phyloP scores from a whole-genome alignment of 495 filamentous ascomycete species.

The Penicillium arizonense region DNA sequence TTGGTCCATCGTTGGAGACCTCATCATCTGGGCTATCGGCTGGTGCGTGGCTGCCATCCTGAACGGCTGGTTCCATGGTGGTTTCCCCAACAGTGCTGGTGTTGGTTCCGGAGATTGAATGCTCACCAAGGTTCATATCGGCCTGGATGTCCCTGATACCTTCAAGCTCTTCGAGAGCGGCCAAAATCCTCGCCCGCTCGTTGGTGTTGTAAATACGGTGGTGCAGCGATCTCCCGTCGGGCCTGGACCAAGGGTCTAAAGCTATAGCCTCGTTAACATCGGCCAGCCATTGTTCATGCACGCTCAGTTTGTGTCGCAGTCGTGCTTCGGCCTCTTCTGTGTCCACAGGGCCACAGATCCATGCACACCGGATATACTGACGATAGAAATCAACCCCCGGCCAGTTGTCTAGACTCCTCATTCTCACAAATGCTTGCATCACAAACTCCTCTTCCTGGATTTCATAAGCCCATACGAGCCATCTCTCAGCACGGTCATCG shows the following conservation, averaged over 20 bases:
- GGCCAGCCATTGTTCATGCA: not conserved
- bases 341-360: not conserved
- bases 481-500: too few relatives aligned
- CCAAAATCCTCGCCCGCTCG: not conserved
- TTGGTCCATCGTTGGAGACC: not conserved
- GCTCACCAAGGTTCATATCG: too few relatives aligned
- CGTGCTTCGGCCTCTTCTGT: not conserved
- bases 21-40: too few relatives aligned
- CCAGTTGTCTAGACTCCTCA: too few relatives aligned
- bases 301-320: not conserved
- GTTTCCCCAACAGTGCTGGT: too few relatives aligned
- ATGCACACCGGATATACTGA: not conserved
- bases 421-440: too few relatives aligned
- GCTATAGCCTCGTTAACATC: constrained; percentile 1
- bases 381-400: not conserved
- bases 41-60: too few relatives aligned
- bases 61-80: too few relatives aligned
- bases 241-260: not conserved
- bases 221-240: not conserved
- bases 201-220: not conserved
- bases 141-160: not conserved
- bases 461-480: too few relatives aligned
- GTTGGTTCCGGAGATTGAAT: too few relatives aligned
- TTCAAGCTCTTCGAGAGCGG: not conserved
- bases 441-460: too few relatives aligned